Evolutionary conservation across 441 rosid species (phyloP).

Genomic region (Eugenia klotzschiana): DNA sequence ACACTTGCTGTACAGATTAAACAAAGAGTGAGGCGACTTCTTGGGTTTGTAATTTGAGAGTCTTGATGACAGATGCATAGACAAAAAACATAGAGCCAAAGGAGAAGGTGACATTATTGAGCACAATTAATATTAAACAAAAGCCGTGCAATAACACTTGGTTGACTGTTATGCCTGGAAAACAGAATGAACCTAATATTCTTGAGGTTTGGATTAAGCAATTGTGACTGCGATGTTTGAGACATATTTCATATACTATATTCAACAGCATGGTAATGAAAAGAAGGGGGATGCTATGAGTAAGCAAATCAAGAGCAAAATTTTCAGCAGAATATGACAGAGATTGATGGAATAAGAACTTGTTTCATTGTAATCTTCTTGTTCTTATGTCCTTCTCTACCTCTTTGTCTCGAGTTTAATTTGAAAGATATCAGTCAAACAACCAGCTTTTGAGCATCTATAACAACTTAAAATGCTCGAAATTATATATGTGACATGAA

Average conservation of each 20-base stretch:
- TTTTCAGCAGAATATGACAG: background rate
- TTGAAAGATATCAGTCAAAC: background rate
- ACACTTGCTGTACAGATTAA: background rate
- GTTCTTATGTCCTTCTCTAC: background rate
- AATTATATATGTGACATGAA: background rate
- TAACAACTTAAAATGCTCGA: background rate
- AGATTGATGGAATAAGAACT: background rate
- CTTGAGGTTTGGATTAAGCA: background rate
- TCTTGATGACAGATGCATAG: background rate
- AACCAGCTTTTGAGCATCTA: background rate
- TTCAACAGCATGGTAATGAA: background rate
- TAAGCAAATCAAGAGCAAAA: background rate
- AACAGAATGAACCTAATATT: background rate
- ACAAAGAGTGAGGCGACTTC: background rate
- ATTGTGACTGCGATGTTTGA: background rate
- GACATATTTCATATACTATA: background rate
- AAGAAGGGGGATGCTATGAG: background rate
- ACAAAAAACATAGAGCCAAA: conserved; percentile 19
- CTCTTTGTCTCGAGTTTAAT: background rate
- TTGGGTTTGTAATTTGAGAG: background rate
- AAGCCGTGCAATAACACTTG: background rate
- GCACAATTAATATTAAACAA: background rate
- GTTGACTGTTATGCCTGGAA: background rate
- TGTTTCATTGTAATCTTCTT: background rate
- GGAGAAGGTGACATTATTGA: conserved; percentile 30